Evolutionary conservation across 768 basidiomycete species (phyloP), one percentile per base, ranked within the genome.

Genomic region (Rhizopogon salebrosus): DNA sequence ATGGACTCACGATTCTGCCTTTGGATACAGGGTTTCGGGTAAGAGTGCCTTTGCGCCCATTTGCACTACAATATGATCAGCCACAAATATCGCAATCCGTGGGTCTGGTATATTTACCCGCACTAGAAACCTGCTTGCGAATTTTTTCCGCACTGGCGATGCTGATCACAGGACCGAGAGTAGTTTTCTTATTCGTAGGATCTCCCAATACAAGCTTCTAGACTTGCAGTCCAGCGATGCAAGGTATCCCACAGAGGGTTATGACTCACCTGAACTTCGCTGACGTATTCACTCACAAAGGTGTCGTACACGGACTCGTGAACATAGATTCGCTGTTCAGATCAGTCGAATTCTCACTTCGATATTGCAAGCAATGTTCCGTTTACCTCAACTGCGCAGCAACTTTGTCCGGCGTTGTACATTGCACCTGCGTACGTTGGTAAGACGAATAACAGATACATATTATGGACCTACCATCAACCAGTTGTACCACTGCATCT

Each of bases 371-470:
- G 16, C 14, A 24, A 20, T 20, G 14, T 38, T 29, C 34, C 5
- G 62, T 73, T 14, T 55, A 88, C 89, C 76, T 99, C 97, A 54
- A 98, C 75, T 0, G 89, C 84, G 64, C 95, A 98, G 69, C 95
- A 98, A 57, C 92, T 95, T 70, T 99, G 97, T 1, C 97, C 97
- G 14, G 95, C 94, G 70, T 98, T 98, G 77, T 93, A 99, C 72
- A 95, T 85, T 4, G 92, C 87, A 35, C 92, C 90, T 92, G 60
- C 1, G 37, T 20, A 34, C 39, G 23, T 1, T 7, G 11, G 10
- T 54, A 4, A 51, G 36, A 29, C 43, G 26, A 2, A 8, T 39
- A 27, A 40, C 41, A 27, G 18, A 16, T 9, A 48, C 16, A 35
- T 5, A 34, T 7, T 24, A 18, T 22, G 20, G 14, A 59, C 75